Evolutionary conservation across 495 filamentous ascomycete species (phyloP), one percentile per base, ranked within the genome.

Genomic region (Astrocystis sublimbata): DNA sequence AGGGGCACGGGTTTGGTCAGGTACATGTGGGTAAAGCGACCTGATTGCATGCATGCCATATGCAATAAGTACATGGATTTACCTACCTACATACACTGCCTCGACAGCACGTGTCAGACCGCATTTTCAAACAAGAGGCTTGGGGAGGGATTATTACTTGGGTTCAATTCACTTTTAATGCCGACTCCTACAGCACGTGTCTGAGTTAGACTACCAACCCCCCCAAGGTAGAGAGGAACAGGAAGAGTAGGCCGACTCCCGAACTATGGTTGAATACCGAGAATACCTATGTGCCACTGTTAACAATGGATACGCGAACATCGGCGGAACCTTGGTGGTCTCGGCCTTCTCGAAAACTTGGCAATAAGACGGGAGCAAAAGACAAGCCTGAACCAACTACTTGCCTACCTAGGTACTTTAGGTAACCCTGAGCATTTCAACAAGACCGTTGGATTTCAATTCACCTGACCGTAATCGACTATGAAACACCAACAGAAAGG

Each of bases 101-200:
- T 57, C 53, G 23, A n/a, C 38, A 45, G 24, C 53, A 57, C 36
- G 54, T 57, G 54, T 35, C 35, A 45, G 38, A 57, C 53, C 26
- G 53, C 52, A 57, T 31, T 43, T 55, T 57, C 38, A n/a, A 13
- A n/a, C 15, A 31, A 6, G 17, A n/a, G 40, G 40, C 6, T 42
- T 42, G 6, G 12, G 10, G 12, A 4, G 4, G 40, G 12, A 8
- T 42, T 42, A n/a, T 42, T 8, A 8, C 15, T 46, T n/a, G n/a
- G 43, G 5, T 21, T 46, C 26, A n/a, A n/a, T n/a, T n/a, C n/a
- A n/a, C n/a, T n/a, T n/a, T n/a, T n/a, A n/a, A n/a, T n/a, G n/a
- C n/a, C n/a, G n/a, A n/a, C n/a, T n/a, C n/a, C n/a, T n/a, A n/a
- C n/a, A n/a, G n/a, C n/a, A n/a, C n/a, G n/a, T n/a, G n/a, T n/a